Percentiles rank a stretch among this genome's conserved stretches.
Evolutionary conservation across 116 monocot species (phyloP).

Genomic region (Posidonia oceanica): DNA sequence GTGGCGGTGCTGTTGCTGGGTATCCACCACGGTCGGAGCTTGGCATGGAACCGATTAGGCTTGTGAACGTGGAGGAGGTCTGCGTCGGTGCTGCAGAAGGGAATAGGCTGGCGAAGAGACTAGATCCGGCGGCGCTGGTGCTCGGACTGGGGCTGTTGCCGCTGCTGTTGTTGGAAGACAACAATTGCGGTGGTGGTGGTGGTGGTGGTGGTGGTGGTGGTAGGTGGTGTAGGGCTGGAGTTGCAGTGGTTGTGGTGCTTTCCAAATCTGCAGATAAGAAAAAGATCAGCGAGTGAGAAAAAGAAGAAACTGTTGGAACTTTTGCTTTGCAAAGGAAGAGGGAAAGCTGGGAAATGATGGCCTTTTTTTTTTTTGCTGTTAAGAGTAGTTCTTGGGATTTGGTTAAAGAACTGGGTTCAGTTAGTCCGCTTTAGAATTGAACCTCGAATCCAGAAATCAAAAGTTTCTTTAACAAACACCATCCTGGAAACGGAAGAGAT

Average conservation of each 20-base stretch:
- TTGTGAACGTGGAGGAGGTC: conserved; percentile 15
- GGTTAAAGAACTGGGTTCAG: too few relatives aligned
- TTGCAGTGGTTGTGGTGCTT: conserved; percentile 9
- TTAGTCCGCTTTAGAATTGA: neutral
- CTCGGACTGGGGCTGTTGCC: too few relatives aligned
- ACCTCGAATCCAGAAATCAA: neutral
- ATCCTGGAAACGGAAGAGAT: neutral
- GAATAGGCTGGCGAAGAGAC: conserved; percentile 36
- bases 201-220: conserved; percentile 11
- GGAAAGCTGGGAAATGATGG: neutral
- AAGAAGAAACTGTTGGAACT: neutral
- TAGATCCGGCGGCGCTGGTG: neutral
- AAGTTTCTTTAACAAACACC: neutral
- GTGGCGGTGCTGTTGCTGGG: neutral
- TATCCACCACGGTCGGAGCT: conserved; percentile 4
- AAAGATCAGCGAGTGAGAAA: neutral
- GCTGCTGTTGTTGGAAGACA: neutral
- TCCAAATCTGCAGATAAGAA: conserved; percentile 24
- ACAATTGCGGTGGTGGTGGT: conserved; percentile 7
- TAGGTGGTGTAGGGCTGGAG: conserved; percentile 2
- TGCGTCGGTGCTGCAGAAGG: conserved; percentile 10
- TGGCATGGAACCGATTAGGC: conserved; percentile 29
- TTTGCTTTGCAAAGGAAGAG: neutral
- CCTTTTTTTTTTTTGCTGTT: neutral
- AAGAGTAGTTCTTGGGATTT: neutral